A percentile compares a stretch with the other conserved stretches of the same genome.
Evolutionary conservation across 2,329 filamentous ascomycete species (phyloP).

Genomic region (Aspergillus flavus): DNA sequence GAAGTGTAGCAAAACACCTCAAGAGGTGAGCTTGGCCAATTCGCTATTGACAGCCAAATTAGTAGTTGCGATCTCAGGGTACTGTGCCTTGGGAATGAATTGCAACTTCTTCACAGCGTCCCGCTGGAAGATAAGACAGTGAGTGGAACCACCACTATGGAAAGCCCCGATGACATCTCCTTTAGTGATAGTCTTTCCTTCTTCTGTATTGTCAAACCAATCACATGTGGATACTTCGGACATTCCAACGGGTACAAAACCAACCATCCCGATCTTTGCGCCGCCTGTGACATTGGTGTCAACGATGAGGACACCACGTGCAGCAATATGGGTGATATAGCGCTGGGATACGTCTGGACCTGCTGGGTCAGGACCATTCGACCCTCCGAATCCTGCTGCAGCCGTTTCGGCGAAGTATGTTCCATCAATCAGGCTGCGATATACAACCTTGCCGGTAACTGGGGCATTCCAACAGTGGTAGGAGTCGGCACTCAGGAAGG

Average conservation of each 20-base stretch:
- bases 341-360: not conserved
- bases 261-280: not conserved
- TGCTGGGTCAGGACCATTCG: not conserved
- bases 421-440: not conserved
- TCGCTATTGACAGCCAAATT: not conserved
- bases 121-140: conserved; percentile 9
- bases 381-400: not conserved
- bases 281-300: not conserved
- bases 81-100: not conserved
- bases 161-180: conserved; percentile 8
- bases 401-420: conserved; percentile 1
- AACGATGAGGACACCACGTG: not conserved
- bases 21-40: not conserved
- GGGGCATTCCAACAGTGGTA: not conserved
- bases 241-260: not conserved
- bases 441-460: not conserved
- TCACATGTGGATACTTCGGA: not conserved
- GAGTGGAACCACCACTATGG: conserved; percentile 9
- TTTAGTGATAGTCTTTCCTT: not conserved
- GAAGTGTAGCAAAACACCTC: not conserved
- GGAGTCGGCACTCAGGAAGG: not conserved
- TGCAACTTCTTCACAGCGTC: not conserved
- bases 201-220: not conserved
- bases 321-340: not conserved
- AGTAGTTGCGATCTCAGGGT: not conserved